Evolutionary conservation across 1,284 basidiomycete species (phyloP), one percentile per base, ranked within the genome.

Genomic region (Somion occarium): DNA sequence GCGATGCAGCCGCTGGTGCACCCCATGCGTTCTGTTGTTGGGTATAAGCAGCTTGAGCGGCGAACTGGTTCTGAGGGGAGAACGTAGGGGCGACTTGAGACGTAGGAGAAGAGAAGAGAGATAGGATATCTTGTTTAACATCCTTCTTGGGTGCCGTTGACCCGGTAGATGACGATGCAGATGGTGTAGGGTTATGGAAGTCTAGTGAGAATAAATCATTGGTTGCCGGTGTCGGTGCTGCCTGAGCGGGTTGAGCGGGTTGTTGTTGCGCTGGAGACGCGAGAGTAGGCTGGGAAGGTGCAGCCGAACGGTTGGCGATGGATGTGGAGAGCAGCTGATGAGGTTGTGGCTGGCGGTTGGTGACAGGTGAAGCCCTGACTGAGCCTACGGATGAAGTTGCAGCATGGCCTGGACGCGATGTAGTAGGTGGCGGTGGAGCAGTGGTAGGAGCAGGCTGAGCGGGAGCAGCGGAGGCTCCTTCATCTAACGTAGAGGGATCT

Each of bases 151-250:
- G 73, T 20, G 68, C 67, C 4, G 72, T 53, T 7, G 67, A 51
- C 5, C 66, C 48, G 25, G 64, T 50, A 5, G 61, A 44, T 2
- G 72, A 53, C 5, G 67, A 52, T 4, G 66, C 48, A 4, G 61
- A 47, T 3, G 64, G 60, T 22, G 69, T 62, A 2, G 72, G 60
- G 15, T 73, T 56, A 58, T 86, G 83, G 71, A 94, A 94, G 67
- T 95, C 92, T 46, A 95, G 82, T 30, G 87, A 83, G 64, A 95
- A 94, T 2, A 96, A 72, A 55, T 92, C 90, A 56, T 88, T 80
- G 53, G 58, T 18, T 50, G 59, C 43, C 49, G 59, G 27, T 53
- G 62, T 44, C 30, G 62, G 44, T 42, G 58, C 38, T 11, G 64
- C 56, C 24, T 66, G 54, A 43, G 72, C 51, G 42, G 61, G 39